Base-by-base conservation (phyloP, 1,139 yeast species). In the Yamadazyma taylorii region DNA sequence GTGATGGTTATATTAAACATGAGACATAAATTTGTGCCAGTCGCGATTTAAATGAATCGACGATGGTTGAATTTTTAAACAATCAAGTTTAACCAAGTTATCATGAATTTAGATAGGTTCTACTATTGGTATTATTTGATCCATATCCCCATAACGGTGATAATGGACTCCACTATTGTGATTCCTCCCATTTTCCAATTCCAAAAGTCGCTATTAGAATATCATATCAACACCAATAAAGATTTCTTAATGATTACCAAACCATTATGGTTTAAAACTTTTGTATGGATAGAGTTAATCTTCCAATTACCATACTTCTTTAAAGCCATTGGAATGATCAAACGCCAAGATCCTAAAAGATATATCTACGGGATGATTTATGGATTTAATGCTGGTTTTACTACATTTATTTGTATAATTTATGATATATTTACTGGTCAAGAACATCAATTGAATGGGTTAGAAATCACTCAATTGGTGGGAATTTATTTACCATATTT, bases 221-320 rank as follows among this genome's bases (percentile, higher is more conserved):
- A 78, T 61, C 96, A 90, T 52, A 62, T 85, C 26, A 37, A 57
- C 3, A 50, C 62, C 25, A 86, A 89, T 61, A 75, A 82, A 40
- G 97, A 90, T 58, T 78, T 85, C 45, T 64, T 90, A 24, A 68
- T 87, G 11, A 55, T 60, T 3, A 59, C 71, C 11, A 52, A 60
- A 9, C 79, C 85, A 5, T 81, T 60, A 5, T 89, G 96, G 96
- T 71, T 90, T 40, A 64, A 73, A 45, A 62, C 75, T 26, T 88
- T 84, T 58, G 94, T 89, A 1, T 61, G 73, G 50, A 56, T 87
- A 35, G 97, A 90, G 58, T 48, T 89, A 35, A 39, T 79, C 3
- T 73, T 85, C 51, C 97, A 90, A 60, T 60, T 85, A 36, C 97
- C 97, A 0, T 67, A 85, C 22, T 90, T 90, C 58, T 54, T 83